Conservation (phyloP, 2,329 filamentous ascomycete genomes). For the Albifimbria verrucaria region DNA sequence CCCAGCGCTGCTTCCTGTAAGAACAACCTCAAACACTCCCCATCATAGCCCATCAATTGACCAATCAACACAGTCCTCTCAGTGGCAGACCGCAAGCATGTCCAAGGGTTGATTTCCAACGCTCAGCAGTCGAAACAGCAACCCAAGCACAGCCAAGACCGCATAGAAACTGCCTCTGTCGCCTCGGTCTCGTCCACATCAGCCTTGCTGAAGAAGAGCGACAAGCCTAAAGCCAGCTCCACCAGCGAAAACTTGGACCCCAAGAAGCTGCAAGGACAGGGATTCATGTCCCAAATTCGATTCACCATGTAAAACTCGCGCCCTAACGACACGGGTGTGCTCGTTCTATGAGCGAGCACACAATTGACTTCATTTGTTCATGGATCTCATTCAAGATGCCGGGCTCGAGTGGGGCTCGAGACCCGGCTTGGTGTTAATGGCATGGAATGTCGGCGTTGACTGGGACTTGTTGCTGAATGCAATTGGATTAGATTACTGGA, state of each 20-base stretch:
- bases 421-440: too few relatives aligned
- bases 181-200: conserved; percentile 20
- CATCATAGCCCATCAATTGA: not conserved
- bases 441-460: too few relatives aligned
- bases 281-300: conserved; percentile 22
- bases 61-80: not conserved
- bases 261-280: conserved; percentile 23
- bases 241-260: conserved; percentile 12
- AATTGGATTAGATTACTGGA: too few relatives aligned
- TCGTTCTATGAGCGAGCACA: not conserved
- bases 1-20: not conserved
- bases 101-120: not conserved
- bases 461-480: too few relatives aligned
- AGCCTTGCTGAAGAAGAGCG: conserved; percentile 16
- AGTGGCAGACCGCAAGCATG: not conserved
- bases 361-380: not conserved
- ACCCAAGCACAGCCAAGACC: conserved; percentile 4
- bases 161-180: conserved; percentile 21
- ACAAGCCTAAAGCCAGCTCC: conserved; percentile 6
- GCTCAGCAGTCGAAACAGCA: conserved; percentile 2
- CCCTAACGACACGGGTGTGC: not conserved
- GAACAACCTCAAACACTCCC: not conserved
- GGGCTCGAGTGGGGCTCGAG: not conserved
- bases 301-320: conserved; percentile 21
- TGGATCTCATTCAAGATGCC: not conserved